A percentile compares a stretch with the other conserved stretches of the same genome.
phyloP scores from a whole-genome alignment of 2,329 filamentous ascomycete genomes.

The Trichoderma pleuroti region DNA sequence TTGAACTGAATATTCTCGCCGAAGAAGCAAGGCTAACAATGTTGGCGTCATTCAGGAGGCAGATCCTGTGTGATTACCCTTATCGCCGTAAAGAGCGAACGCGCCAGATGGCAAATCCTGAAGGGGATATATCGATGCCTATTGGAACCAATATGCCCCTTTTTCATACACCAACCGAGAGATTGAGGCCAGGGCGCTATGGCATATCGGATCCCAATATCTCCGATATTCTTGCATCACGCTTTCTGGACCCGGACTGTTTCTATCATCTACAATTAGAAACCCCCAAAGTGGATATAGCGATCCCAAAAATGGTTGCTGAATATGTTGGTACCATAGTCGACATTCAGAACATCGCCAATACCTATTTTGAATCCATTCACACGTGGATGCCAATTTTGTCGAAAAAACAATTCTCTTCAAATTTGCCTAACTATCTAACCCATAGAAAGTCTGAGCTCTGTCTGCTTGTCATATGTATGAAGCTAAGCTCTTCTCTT shows the following conservation, averaged over 20 bases:
- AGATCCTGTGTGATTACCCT: neutral
- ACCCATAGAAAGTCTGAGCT: neutral
- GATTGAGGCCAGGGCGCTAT: neutral
- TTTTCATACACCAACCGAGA: neutral
- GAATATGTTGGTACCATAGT: constrained; percentile 11
- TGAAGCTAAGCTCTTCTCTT: constrained; percentile 14
- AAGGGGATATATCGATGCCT: neutral
- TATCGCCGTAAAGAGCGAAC: neutral
- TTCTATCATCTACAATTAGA: constrained; percentile 8
- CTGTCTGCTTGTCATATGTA: constrained; percentile 17
- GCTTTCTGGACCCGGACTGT: neutral
- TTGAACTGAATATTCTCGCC: neutral
- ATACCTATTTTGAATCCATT: constrained; percentile 18
- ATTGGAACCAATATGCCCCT: neutral
- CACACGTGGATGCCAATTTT: constrained; percentile 23
- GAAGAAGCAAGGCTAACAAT: neutral
- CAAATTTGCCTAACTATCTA: constrained; percentile 10
- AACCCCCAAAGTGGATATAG: constrained; percentile 4
- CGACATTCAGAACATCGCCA: constrained; percentile 18
- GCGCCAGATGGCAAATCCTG: neutral
- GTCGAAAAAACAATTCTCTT: constrained; percentile 14
- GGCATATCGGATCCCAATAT: neutral
- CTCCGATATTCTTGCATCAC: neutral
- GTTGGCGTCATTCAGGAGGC: neutral
- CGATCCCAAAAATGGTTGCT: constrained; percentile 1